phyloP scores from a whole-genome alignment of 1,139 yeast species.

The Ashbya aceris region DNA sequence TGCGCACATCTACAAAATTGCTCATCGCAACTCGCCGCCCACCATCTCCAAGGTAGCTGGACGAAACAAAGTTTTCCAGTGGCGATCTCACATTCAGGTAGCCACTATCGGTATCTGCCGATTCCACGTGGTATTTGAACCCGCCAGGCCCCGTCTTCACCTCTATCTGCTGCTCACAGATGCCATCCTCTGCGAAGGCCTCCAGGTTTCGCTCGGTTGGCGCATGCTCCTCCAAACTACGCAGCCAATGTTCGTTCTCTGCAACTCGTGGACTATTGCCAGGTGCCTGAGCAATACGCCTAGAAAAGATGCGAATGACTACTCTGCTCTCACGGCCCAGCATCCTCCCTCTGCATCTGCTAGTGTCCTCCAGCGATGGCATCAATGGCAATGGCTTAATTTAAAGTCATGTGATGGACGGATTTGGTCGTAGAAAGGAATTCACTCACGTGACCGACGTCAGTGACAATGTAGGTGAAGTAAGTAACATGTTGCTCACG shows the following conservation, averaged over 20 bases:
- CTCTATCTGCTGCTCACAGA: slow-evolving; percentile 1
- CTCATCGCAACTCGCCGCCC: slow-evolving; percentile 34
- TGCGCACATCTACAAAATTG: slow-evolving; percentile 51
- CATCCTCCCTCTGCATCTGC: too few species aligned
- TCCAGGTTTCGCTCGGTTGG: neutral
- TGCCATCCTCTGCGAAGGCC: neutral
- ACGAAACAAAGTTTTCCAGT: slow-evolving; percentile 32
- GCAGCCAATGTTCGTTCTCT: slow-evolving; percentile 42
- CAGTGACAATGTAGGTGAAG: too few species aligned
- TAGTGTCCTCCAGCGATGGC: too few species aligned
- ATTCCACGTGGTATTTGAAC: slow-evolving; percentile 11
- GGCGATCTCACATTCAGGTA: slow-evolving; percentile 30
- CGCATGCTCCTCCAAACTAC: slow-evolving; percentile 15
- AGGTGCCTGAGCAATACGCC: slow-evolving; percentile 21
- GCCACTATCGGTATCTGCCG: slow-evolving; percentile 19
- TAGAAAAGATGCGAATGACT: neutral
- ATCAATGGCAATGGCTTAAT: too few species aligned
- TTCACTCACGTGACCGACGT: too few species aligned
- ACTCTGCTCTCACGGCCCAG: too few species aligned
- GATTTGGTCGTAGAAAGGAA: too few species aligned
- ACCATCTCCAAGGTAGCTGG: slow-evolving; percentile 26
- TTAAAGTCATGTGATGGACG: too few species aligned
- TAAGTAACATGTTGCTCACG: too few species aligned
- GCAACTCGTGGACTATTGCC: slow-evolving; percentile 40
- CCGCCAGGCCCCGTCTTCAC: slow-evolving; percentile 1